Evolutionary conservation across 139 green algal genomes (phyloP).

Genomic region (Tetraselmis striata): DNA sequence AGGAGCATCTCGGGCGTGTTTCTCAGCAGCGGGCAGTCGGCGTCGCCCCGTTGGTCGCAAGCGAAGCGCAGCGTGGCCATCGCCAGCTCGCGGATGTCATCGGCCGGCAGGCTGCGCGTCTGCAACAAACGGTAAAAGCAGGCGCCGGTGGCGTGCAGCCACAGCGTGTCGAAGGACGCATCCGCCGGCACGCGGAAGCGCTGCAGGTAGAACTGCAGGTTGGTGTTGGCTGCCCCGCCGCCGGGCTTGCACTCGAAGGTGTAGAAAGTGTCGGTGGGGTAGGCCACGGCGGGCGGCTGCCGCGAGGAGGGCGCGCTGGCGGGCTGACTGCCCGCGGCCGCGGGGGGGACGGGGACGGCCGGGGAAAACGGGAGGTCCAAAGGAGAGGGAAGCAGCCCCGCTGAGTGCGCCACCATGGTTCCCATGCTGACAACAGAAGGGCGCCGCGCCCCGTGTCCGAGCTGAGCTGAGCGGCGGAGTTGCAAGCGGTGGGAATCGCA

Average conservation of each 20-base stretch:
- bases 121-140: neutral
- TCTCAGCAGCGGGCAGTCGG: neutral
- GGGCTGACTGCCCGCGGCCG: neutral
- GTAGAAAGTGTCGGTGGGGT: neutral
- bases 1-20: neutral
- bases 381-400: neutral
- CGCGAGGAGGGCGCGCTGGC: neutral
- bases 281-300: neutral
- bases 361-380: too few species aligned
- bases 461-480: too few species aligned
- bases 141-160: neutral
- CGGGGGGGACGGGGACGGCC: too few species aligned
- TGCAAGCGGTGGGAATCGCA: too few species aligned
- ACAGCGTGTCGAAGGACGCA: neutral
- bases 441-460: too few species aligned
- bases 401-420: neutral
- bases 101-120: neutral
- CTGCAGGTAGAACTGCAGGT: neutral
- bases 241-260: neutral
- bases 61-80: neutral
- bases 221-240: neutral
- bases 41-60: neutral
- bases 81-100: neutral
- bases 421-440: neutral
- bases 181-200: neutral